Evolutionary conservation across 768 basidiomycete species (phyloP).

Genomic region (Leccinum ochraceum): DNA sequence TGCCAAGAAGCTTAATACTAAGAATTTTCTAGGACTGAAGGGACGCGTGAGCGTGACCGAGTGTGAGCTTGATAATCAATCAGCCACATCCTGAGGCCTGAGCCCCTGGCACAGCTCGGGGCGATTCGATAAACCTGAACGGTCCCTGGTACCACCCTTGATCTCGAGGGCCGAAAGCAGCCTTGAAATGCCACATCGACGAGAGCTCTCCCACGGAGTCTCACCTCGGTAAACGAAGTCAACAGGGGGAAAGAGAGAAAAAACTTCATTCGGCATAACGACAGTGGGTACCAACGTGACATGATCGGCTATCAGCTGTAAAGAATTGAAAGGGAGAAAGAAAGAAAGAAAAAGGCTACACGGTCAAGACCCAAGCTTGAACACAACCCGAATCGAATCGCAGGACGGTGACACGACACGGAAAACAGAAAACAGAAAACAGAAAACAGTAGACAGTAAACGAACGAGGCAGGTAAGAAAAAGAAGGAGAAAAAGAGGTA

Average conservation of each 20-base stretch:
- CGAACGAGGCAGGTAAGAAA: neutral
- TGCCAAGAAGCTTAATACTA: too few species aligned
- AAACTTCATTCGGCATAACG: neutral
- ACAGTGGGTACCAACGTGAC: neutral
- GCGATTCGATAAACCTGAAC: too few species aligned
- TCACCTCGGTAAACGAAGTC: neutral
- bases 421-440: neutral
- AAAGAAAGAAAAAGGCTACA: neutral
- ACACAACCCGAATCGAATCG: neutral
- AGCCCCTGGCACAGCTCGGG: too few species aligned
- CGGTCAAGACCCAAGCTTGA: neutral
- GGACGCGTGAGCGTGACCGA: too few species aligned
- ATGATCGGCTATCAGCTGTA: neutral
- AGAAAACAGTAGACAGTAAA: neutral
- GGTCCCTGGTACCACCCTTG: neutral
- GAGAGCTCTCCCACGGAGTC: neutral
- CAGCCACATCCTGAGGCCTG: too few species aligned
- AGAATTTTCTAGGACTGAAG: too few species aligned
- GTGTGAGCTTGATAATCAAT: too few species aligned
- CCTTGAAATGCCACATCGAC: neutral
- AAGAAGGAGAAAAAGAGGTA: too few species aligned
- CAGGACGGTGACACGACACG: neutral
- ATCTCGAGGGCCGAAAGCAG: neutral
- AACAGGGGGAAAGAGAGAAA: neutral
- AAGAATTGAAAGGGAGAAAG: neutral